Evolutionary conservation across 2,329 filamentous ascomycete species (phyloP).

Genomic region (Dryadomyces quercus-mongolicae): DNA sequence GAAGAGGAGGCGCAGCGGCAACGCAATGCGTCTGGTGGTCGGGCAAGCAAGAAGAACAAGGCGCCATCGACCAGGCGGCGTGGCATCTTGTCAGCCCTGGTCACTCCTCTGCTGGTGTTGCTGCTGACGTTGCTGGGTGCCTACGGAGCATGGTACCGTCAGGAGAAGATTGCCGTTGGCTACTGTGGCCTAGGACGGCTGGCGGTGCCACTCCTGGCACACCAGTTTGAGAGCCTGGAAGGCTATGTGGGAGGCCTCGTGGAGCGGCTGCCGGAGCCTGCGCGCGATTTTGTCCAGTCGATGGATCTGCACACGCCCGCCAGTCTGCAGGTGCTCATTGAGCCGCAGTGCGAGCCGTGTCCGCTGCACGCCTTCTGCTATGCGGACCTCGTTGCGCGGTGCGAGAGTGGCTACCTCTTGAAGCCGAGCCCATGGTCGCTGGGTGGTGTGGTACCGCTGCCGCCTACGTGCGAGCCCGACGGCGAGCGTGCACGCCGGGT

Average conservation of each 20-base stretch:
- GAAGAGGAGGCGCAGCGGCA: slow-evolving; percentile 46
- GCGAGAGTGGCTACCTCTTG: slow-evolving; percentile 78
- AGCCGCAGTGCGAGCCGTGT: slow-evolving; percentile 80
- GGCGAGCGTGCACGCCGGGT: slow-evolving; percentile 82
- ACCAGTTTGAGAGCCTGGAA: slow-evolving; percentile 25
- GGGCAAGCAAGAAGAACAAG: not conserved
- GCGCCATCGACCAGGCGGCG: slow-evolving; percentile 19
- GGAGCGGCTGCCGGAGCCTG: slow-evolving; percentile 23
- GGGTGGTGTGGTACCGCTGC: slow-evolving; percentile 67
- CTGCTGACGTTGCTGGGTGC: slow-evolving; percentile 56
- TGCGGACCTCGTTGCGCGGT: slow-evolving; percentile 61
- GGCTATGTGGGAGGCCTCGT: slow-evolving; percentile 40
- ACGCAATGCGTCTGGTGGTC: slow-evolving; percentile 29
- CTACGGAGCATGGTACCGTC: slow-evolving; percentile 74
- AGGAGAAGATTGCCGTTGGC: slow-evolving; percentile 92
- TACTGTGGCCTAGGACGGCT: slow-evolving; percentile 79
- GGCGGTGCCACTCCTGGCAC: slow-evolving; percentile 31
- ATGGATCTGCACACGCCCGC: slow-evolving; percentile 45
- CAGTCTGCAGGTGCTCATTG: slow-evolving; percentile 54
- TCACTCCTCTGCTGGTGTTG: slow-evolving; percentile 59
- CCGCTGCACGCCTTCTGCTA: slow-evolving; percentile 86
- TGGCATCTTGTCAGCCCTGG: slow-evolving; percentile 31
- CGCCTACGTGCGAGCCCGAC: slow-evolving; percentile 89
- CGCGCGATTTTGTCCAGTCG: slow-evolving; percentile 19
- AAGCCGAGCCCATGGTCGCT: slow-evolving; percentile 75